Evolutionary conservation across 805 yeast genomes (phyloP).

Genomic region (Clavispora asparagi): DNA sequence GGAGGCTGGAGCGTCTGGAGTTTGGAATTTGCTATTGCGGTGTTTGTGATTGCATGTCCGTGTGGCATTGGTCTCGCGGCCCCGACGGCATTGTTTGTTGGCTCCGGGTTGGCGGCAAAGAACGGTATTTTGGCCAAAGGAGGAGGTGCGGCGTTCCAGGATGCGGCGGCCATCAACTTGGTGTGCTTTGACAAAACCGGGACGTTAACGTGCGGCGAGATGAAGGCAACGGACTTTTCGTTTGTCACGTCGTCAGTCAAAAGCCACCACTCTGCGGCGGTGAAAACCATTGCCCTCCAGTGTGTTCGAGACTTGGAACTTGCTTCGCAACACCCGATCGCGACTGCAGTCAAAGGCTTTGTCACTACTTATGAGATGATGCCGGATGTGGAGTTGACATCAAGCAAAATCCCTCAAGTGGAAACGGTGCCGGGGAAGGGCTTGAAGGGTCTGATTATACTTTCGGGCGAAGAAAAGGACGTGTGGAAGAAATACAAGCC

Average conservation of each 20-base stretch:
- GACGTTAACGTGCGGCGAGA: conserved; percentile 64
- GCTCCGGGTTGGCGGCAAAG: conserved; percentile 74
- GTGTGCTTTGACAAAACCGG: conserved; percentile 80
- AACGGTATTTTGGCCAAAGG: conserved; percentile 72
- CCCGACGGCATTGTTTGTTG: conserved; percentile 77
- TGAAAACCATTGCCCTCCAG: conserved; percentile 34
- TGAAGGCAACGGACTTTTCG: conserved; percentile 49
- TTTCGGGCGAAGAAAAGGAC: conserved; percentile 14
- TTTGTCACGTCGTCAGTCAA: conserved; percentile 10
- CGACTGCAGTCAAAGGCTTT: conserved; percentile 46
- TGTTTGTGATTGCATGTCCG: conserved; percentile 80
- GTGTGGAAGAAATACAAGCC: conserved; percentile 32
- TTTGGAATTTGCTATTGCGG: conserved; percentile 69
- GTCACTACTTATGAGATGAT: not conserved
- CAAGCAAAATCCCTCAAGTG: conserved; percentile 40
- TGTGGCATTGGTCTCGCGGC: conserved; percentile 85
- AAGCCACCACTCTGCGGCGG: conserved; percentile 11
- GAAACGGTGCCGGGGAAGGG: conserved; percentile 61
- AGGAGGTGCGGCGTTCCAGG: conserved; percentile 80
- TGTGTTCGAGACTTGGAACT: conserved; percentile 54
- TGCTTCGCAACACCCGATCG: conserved; percentile 66
- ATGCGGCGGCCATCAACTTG: conserved; percentile 57
- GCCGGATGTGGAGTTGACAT: conserved; percentile 6
- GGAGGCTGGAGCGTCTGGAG: conserved; percentile 82
- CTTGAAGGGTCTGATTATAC: conserved; percentile 39